Conservation (phyloP, 257 asterid genomes). For the Solanum etuberosum region DNA sequence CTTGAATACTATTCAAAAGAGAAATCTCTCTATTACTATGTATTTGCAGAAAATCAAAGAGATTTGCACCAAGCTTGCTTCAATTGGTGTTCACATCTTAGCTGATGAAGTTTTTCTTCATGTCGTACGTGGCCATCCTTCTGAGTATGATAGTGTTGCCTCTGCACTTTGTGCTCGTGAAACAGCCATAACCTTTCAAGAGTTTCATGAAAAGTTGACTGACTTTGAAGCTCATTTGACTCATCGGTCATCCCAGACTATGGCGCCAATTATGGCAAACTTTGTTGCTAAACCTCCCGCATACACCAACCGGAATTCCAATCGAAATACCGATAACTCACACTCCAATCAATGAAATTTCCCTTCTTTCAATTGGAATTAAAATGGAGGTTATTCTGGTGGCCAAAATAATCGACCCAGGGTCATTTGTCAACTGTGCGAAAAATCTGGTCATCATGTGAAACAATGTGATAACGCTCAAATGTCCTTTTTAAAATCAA, state of each 20-base stretch:
- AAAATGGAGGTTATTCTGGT: background rate
- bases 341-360: background rate
- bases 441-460: background rate
- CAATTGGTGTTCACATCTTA: background rate
- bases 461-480: background rate
- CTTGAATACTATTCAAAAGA: background rate
- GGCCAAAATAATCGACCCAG: background rate
- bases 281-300: background rate
- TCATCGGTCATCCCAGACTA: too few relatives aligned
- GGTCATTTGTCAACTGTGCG: background rate
- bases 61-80: background rate
- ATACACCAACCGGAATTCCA: background rate
- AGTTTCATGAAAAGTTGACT: background rate
- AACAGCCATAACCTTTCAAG: background rate
- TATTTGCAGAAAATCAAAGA: too few relatives aligned
- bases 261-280: background rate
- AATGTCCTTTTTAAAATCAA: too few relatives aligned
- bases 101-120: background rate
- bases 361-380: background rate
- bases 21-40: background rate
- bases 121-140: background rate
- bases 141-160: background rate
- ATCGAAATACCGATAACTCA: background rate
- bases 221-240: background rate
- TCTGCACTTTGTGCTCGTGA: background rate